Conservation (phyloP, 2,329 filamentous ascomycete species). For the Trichothecium sympodiale region DNA sequence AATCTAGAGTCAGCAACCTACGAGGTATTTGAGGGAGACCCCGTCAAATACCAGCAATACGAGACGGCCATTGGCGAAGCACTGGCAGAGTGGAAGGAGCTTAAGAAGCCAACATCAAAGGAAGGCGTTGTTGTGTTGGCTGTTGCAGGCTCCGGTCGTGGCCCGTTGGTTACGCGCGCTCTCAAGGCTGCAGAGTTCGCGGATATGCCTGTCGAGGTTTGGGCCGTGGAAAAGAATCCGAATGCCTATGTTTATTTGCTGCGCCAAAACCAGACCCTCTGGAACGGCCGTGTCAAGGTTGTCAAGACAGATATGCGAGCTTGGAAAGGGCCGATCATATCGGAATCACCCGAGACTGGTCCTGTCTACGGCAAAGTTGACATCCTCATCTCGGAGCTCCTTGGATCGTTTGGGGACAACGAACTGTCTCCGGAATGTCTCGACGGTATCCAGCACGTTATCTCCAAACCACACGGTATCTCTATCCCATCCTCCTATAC, state of each 20-base stretch:
- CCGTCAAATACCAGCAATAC: constrained; percentile 96
- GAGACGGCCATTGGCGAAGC: constrained; percentile 75
- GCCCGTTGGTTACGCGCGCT: constrained; percentile 80
- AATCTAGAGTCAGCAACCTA: constrained; percentile 97
- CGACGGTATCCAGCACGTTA: constrained; percentile 85
- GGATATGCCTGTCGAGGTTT: constrained; percentile 70
- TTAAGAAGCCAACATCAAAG: constrained; percentile 61
- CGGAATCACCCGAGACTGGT: constrained; percentile 27
- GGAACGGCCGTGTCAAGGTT: constrained; percentile 70
- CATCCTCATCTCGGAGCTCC: constrained; percentile 85
- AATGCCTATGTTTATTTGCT: constrained; percentile 93
- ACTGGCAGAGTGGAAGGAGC: constrained; percentile 64
- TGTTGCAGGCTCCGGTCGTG: constrained; percentile 86
- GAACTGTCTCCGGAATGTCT: constrained; percentile 94
- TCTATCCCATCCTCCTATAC: constrained; percentile 92
- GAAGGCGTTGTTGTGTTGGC: constrained; percentile 70
- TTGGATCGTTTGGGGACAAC: constrained; percentile 94
- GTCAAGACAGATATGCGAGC: constrained; percentile 96
- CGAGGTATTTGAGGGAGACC: constrained; percentile 96
- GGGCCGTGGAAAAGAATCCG: constrained; percentile 95
- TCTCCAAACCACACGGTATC: constrained; percentile 70
- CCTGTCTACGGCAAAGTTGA: constrained; percentile 61
- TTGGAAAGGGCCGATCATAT: constrained; percentile 71
- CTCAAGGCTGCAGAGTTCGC: constrained; percentile 68
- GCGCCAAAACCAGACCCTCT: constrained; percentile 72